Evolutionary conservation across 176 grass and related monocot species (phyloP).

Genomic region (Oryza meyeriana): DNA sequence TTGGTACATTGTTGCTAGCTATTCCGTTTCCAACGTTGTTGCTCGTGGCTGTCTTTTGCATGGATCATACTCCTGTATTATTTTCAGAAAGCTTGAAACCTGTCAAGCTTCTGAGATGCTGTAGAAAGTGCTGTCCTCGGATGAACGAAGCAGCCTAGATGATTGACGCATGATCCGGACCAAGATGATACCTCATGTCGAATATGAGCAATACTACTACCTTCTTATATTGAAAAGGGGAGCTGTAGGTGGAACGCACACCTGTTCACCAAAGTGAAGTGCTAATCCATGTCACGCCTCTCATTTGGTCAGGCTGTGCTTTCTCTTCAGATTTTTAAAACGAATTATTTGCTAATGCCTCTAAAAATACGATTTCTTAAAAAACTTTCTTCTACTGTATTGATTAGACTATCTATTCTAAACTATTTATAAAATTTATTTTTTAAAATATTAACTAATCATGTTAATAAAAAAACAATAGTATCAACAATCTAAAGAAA

Average conservation of each 20-base stretch:
- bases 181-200: neutral
- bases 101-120: slow-evolving; percentile 7
- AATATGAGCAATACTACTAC: too few species aligned
- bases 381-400: too few species aligned
- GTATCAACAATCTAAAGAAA: too few species aligned
- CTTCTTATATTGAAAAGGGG: neutral
- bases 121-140: neutral
- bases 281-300: neutral
- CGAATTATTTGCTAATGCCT: too few species aligned
- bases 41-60: neutral
- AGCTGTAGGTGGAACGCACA: neutral
- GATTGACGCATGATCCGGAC: neutral
- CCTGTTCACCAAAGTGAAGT: neutral
- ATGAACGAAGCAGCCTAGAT: neutral
- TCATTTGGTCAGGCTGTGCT: slow-evolving; percentile 2
- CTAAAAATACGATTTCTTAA: too few species aligned
- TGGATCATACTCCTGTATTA: neutral
- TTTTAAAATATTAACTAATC: too few species aligned
- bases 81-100: neutral
- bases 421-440: too few species aligned
- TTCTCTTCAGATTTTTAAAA: too few species aligned
- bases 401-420: too few species aligned
- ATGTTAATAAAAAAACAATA: too few species aligned
- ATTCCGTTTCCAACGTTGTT: neutral
- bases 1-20: neutral